Evolutionary conservation across 257 asterid genomes (phyloP).

Genomic region (Eustoma russellianum): DNA sequence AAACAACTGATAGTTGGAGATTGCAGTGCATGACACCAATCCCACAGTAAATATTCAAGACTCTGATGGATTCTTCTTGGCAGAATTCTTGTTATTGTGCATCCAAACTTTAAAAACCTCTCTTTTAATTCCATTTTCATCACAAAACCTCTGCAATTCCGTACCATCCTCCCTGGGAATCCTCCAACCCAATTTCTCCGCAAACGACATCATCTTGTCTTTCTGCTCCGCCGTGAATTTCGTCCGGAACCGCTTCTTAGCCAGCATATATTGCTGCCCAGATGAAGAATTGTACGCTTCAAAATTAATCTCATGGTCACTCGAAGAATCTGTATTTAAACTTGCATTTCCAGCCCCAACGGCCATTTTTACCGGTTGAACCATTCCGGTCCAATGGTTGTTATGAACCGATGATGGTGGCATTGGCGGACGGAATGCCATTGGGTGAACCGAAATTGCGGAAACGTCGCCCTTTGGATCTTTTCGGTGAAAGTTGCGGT

Average conservation of each 20-base stretch:
- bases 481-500: conserved; percentile 81
- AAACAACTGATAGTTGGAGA: too few relatives aligned
- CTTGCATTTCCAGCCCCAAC: conserved; percentile 37
- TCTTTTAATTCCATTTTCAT: conserved; percentile 74
- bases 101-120: conserved; percentile 95
- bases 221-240: conserved; percentile 78
- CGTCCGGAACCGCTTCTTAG: conserved; percentile 61
- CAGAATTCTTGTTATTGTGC: conserved; percentile 71
- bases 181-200: conserved; percentile 89
- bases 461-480: conserved; percentile 18
- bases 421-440: conserved; percentile 39
- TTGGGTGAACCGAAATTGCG: conserved; percentile 41
- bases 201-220: conserved; percentile 80
- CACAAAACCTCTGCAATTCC: conserved; percentile 74
- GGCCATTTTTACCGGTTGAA: conserved; percentile 60
- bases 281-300: conserved; percentile 29
- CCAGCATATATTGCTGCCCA: conserved; percentile 38
- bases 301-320: conserved; percentile 69
- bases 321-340: conserved; percentile 66
- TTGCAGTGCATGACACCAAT: too few relatives aligned
- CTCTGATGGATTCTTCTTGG: conserved; percentile 27
- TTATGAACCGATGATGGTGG: conserved; percentile 27
- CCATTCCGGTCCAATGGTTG: conserved; percentile 34
- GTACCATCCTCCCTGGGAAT: conserved; percentile 88
- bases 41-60: not conserved